phyloP scores from a whole-genome alignment of 2,329 filamentous ascomycete species.

The Acrocalymma vagum region DNA sequence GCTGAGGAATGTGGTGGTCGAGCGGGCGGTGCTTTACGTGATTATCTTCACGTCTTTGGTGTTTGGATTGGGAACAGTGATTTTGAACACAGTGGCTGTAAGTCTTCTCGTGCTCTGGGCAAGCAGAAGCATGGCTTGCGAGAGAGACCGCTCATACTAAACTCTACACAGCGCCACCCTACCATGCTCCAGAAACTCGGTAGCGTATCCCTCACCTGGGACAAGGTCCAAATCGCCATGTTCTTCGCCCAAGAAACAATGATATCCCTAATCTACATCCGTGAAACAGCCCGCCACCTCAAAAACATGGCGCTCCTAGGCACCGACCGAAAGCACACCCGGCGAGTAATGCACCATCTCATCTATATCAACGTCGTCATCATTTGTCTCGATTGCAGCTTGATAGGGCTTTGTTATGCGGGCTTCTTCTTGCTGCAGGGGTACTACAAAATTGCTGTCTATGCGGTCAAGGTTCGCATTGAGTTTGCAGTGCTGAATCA shows the following conservation, averaged over 20 bases:
- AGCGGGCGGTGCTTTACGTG: conserved; percentile 57
- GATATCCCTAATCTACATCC: conserved; percentile 54
- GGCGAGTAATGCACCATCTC: conserved; percentile 29
- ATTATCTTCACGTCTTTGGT: conserved; percentile 62
- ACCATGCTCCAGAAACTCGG: conserved; percentile 16
- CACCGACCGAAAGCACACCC: not conserved
- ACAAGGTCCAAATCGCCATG: conserved; percentile 46
- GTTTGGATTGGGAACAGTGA: conserved; percentile 59
- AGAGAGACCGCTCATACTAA: no score
- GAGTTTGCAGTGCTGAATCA: conserved; percentile 61
- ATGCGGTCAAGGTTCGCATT: conserved; percentile 55
- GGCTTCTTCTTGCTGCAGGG: conserved; percentile 44
- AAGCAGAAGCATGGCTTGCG: no score
- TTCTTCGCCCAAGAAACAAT: conserved; percentile 45
- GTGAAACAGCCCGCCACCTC: conserved; percentile 56
- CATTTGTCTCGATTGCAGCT: conserved; percentile 43
- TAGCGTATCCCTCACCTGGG: conserved; percentile 29
- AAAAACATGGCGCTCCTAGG: not conserved
- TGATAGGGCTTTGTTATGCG: conserved; percentile 45
- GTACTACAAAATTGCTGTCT: conserved; percentile 42
- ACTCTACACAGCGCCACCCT: conserved; percentile 24
- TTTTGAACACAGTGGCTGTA: conserved; percentile 59
- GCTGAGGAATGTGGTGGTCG: conserved; percentile 44
- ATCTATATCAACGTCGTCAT: conserved; percentile 44
- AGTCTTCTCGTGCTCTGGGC: no score